Conservation (phyloP, 352 stramenopile genomes). For the Discostella stelligera region DNA sequence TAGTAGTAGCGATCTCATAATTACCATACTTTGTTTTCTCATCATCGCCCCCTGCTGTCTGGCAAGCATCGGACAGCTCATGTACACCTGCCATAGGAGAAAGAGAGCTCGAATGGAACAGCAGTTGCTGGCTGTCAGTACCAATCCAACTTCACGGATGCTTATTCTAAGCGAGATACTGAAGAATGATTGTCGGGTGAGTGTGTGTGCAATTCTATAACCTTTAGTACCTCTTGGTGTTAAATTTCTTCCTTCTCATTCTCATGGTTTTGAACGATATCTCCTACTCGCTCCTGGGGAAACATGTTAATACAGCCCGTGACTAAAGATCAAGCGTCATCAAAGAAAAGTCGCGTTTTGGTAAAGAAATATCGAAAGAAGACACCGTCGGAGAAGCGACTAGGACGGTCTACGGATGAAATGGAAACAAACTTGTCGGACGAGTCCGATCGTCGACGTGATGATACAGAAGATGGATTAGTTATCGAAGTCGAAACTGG, state of each 20-base stretch:
- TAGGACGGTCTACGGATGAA: constrained; percentile 1
- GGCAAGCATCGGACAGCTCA: constrained; percentile 14
- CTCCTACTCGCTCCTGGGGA: background rate
- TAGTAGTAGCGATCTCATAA: constrained; percentile 11
- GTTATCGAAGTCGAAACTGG: constrained; percentile 3
- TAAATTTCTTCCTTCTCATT: background rate
- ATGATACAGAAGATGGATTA: constrained; percentile 1
- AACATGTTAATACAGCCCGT: constrained; percentile 15
- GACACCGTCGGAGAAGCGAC: constrained; percentile 10
- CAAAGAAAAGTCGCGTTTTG: constrained; percentile 21
- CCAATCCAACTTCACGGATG: constrained; percentile 19
- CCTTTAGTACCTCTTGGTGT: background rate
- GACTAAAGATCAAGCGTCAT: constrained; percentile 18
- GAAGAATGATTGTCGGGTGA: constrained; percentile 28
- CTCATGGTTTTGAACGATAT: background rate
- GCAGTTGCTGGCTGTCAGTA: constrained; percentile 18
- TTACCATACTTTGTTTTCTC: constrained; percentile 16
- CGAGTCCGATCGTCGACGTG: background rate
- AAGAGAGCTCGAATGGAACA: constrained; percentile 9
- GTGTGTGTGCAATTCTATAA: background rate
- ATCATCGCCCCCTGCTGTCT: constrained; percentile 23
- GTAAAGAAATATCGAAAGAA: constrained; percentile 45
- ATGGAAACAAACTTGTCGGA: background rate
- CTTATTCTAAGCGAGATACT: constrained; percentile 35
- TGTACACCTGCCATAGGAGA: constrained; percentile 15